Evolutionary conservation across 805 yeast genomes (phyloP).

Genomic region (Candida awuae): DNA sequence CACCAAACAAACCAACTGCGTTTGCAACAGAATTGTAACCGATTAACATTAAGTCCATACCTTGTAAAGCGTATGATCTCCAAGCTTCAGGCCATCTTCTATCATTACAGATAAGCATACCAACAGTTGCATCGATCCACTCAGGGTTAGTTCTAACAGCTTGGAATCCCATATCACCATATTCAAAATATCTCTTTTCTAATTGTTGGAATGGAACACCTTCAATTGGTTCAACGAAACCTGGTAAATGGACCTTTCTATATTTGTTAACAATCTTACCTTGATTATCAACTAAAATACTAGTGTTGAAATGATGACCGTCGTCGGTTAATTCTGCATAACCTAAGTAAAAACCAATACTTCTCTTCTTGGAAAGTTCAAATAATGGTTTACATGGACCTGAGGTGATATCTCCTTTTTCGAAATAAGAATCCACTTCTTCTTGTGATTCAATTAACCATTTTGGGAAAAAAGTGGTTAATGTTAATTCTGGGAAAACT

Average conservation of each 20-base stretch:
- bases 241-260: slow-evolving; percentile 34
- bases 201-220: slow-evolving; percentile 29
- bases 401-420: slow-evolving; percentile 30
- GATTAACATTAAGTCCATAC: slow-evolving; percentile 32
- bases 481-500: slow-evolving; percentile 32
- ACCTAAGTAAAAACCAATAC: slow-evolving; percentile 29
- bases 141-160: slow-evolving; percentile 29
- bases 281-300: slow-evolving; percentile 26
- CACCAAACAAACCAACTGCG: slow-evolving; percentile 29
- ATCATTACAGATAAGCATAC: slow-evolving; percentile 34
- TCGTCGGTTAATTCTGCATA: slow-evolving; percentile 34
- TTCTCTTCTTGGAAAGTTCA: slow-evolving; percentile 25
- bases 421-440: slow-evolving; percentile 31
- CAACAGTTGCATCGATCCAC: slow-evolving; percentile 28
- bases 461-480: slow-evolving; percentile 32
- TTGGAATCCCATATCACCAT: slow-evolving; percentile 32
- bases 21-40: slow-evolving; percentile 33
- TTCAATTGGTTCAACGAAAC: slow-evolving; percentile 30
- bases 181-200: slow-evolving; percentile 32
- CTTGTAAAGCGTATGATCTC: slow-evolving; percentile 33
- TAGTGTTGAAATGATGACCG: slow-evolving; percentile 31
- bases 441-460: slow-evolving; percentile 29
- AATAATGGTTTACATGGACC: slow-evolving; percentile 29
- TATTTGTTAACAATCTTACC: slow-evolving; percentile 29
- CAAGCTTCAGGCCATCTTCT: slow-evolving; percentile 38